phyloP scores from a whole-genome alignment of 345 rosid genomes.

The Durio zibethinus region DNA sequence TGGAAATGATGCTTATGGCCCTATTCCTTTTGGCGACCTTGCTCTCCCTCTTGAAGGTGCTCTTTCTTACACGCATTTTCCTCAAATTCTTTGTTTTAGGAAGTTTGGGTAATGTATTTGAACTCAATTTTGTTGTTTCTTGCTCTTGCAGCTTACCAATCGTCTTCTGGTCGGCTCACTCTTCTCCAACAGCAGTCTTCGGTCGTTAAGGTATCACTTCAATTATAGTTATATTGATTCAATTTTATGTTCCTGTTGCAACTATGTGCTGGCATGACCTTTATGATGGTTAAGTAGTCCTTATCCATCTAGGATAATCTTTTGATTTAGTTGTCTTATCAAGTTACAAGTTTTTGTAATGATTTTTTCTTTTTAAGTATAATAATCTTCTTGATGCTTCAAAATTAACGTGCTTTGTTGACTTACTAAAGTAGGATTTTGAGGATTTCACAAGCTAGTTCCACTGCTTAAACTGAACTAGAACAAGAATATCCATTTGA shows the following conservation, averaged over 20 bases:
- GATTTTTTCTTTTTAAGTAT: neutral
- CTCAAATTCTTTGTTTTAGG: neutral
- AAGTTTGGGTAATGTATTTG: neutral
- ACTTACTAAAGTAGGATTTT: neutral
- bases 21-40: constrained; percentile 65
- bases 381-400: neutral
- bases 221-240: neutral
- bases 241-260: neutral
- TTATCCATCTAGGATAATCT: neutral
- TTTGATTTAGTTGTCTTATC: neutral
- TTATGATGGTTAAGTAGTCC: neutral
- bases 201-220: constrained; percentile 51
- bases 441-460: neutral
- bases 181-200: constrained; percentile 85
- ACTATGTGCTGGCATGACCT: neutral
- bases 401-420: neutral
- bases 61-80: neutral
- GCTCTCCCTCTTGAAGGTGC: constrained; percentile 85
- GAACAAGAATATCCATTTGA: neutral
- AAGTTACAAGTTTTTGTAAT: neutral
- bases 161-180: constrained; percentile 40
- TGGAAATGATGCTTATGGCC: constrained; percentile 82
- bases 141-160: constrained; percentile 54
- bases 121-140: neutral
- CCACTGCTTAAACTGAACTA: neutral